Evolutionary conservation across 768 basidiomycete species (phyloP).

Genomic region (Tricholoma sp.): DNA sequence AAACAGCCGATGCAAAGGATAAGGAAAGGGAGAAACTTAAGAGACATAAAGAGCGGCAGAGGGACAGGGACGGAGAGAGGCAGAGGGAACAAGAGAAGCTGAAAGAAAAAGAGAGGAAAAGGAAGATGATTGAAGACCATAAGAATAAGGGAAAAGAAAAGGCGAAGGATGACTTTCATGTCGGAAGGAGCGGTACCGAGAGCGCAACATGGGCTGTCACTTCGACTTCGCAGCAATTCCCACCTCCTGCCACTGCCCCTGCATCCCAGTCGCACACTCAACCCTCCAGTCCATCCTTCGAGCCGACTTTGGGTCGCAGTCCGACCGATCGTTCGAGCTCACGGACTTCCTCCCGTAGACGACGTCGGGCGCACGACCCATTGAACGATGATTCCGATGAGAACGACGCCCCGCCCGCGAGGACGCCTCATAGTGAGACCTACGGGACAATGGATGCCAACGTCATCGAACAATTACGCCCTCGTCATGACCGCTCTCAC

Average conservation of each 20-base stretch:
- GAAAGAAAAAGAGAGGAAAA: slow-evolving; percentile 22
- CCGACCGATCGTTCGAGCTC: slow-evolving; percentile 9
- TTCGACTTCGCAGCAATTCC: slow-evolving; percentile 5
- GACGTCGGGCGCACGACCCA: slow-evolving; percentile 25
- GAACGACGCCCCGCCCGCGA: slow-evolving; percentile 30
- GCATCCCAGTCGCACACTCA: slow-evolving; percentile 15
- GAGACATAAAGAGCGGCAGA: slow-evolving; percentile 20
- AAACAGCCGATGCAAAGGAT: slow-evolving; percentile 20
- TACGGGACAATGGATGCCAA: slow-evolving; percentile 56
- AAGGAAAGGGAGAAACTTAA: slow-evolving; percentile 28
- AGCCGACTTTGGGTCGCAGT: slow-evolving; percentile 1
- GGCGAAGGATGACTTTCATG: slow-evolving; percentile 15
- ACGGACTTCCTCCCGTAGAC: slow-evolving; percentile 17
- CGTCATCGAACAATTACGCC: slow-evolving; percentile 40
- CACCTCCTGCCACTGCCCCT: slow-evolving; percentile 18
- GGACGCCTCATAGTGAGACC: slow-evolving; percentile 60
- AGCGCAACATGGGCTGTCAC: slow-evolving; percentile 13
- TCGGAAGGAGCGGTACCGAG: slow-evolving; percentile 23
- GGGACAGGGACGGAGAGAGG: slow-evolving; percentile 12
- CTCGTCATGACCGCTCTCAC: slow-evolving; percentile 23
- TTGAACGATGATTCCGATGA: slow-evolving; percentile 30
- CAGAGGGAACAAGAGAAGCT: slow-evolving; percentile 19
- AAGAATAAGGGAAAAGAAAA: slow-evolving; percentile 21
- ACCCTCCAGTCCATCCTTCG: slow-evolving; percentile 5
- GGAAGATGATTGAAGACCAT: slow-evolving; percentile 23